Evolutionary conservation across 108 stramenopile species (phyloP), one percentile per base, ranked within the genome.

Genomic region (Cyclotella kingstonii): DNA sequence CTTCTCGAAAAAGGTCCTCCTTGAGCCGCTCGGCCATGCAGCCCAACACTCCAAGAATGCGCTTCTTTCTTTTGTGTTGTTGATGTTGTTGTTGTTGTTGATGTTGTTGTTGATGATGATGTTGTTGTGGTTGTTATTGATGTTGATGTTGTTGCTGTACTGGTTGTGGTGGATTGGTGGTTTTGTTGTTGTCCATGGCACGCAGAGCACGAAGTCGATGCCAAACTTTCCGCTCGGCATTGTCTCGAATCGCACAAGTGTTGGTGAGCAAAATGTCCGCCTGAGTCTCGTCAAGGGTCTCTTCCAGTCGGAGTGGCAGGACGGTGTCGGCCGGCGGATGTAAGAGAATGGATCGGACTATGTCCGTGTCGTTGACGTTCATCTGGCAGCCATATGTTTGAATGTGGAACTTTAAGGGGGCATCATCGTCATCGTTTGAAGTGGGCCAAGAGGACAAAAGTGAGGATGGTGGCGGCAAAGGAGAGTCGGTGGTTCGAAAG

Each of bases 311-410:
- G 3, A 76, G 26, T 38, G 56, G 35, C 35, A 50, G 35, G 53
- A 19, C 2, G 40, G 3, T 41, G 28, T 14, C 33, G 47, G 31
- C 6, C 3, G 9, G 31, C 2, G 30, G 11, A 25, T 43, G 30
- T 7, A 86, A 48, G n/a, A 98, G 68, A 3, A 98, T 69, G 33
- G 87, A 82, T 2, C 91, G 85, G 6, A 98, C 96, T 62, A 99
- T 91, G 49, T 98, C 97, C 15, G 85, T 80, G 61, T 99, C 98
- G 64, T 83, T 85, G 25, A 98, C 94, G 73, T 99, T 99, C 97
- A 98, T 98, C 70, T 98, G 96, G 80, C 98, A 99, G 0, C 98
- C 98, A 68, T 96, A 96, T n/a, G 97, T 99, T 81, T 97, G 91
- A 30, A 99, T 72, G 69, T 90, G 95, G 68, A 96, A 99, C 50